These are phyloP conservation scores for Termitomyces heimii DNA, from an alignment of 768 basidiomycete genomes.

Conservation along the genomic window DNA sequence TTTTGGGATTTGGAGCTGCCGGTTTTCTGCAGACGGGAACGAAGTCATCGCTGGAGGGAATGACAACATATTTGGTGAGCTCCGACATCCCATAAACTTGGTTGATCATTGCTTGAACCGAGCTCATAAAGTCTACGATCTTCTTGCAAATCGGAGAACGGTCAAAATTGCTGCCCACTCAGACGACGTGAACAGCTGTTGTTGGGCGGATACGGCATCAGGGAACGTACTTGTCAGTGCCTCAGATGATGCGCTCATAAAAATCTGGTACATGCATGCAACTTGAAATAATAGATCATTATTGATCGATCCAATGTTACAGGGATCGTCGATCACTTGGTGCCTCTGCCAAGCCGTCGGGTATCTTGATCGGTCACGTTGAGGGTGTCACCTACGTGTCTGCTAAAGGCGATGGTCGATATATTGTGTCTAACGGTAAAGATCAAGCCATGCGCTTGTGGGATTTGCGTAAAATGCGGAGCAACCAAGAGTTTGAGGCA, in stretches of 20 bases:
- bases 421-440: slow-evolving; percentile 93
- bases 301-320: background rate
- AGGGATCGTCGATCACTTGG: slow-evolving; percentile 56
- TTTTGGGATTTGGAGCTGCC: slow-evolving; percentile 87
- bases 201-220: slow-evolving; percentile 90
- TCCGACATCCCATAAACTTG: background rate
- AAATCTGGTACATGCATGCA: slow-evolving; percentile 77
- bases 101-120: background rate
- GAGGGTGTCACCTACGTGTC: slow-evolving; percentile 95
- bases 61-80: slow-evolving; percentile 68
- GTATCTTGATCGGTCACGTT: slow-evolving; percentile 91
- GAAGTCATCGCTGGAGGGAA: slow-evolving; percentile 93
- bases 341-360: slow-evolving; percentile 70
- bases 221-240: slow-evolving; percentile 95
- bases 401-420: slow-evolving; percentile 94
- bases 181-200: slow-evolving; percentile 93
- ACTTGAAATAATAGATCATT: slow-evolving; percentile 34
- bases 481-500: slow-evolving; percentile 58
- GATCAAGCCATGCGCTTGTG: slow-evolving; percentile 89
- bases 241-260: slow-evolving; percentile 90
- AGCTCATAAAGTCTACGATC: slow-evolving; percentile 71
- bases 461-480: slow-evolving; percentile 92
- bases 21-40: slow-evolving; percentile 93
- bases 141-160: slow-evolving; percentile 69
- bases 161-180: slow-evolving; percentile 84